Conservation (phyloP, 805 yeast species). For the Metschnikowia similis region DNA sequence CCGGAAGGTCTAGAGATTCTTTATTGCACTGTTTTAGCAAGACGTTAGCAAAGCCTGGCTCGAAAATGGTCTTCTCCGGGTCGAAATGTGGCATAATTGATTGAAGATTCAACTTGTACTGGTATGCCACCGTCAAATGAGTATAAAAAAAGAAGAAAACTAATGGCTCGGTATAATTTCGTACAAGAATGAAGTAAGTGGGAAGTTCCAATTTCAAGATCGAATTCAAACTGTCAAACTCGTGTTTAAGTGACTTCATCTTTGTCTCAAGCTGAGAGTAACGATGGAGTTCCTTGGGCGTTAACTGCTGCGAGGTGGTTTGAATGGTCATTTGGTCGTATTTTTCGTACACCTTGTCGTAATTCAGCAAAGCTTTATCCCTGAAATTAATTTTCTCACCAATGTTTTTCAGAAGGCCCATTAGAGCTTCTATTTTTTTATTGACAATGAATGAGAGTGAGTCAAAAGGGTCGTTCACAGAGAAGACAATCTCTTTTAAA, state of each 20-base stretch:
- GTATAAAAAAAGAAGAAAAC: slow-evolving; percentile 33
- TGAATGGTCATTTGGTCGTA: slow-evolving; percentile 28
- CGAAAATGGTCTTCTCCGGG: slow-evolving; percentile 1
- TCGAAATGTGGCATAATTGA: slow-evolving; percentile 13
- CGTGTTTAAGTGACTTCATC: slow-evolving; percentile 18
- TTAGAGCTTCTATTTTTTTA: slow-evolving; percentile 14
- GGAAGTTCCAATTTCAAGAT: slow-evolving; percentile 47
- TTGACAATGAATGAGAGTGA: slow-evolving; percentile 10
- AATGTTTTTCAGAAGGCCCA: slow-evolving; percentile 19
- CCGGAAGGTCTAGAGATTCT: background rate
- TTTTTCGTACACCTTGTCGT: slow-evolving; percentile 29
- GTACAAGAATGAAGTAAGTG: slow-evolving; percentile 30
- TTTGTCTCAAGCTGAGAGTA: slow-evolving; percentile 23
- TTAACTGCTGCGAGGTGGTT: slow-evolving; percentile 31
- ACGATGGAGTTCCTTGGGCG: slow-evolving; percentile 27
- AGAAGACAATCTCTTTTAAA: slow-evolving; percentile 12
- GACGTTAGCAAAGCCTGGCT: background rate
- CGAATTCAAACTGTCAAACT: slow-evolving; percentile 35
- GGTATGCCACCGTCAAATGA: slow-evolving; percentile 33
- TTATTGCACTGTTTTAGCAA: background rate
- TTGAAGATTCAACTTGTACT: slow-evolving; percentile 21
- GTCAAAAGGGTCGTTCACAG: slow-evolving; percentile 9
- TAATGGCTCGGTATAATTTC: slow-evolving; percentile 27
- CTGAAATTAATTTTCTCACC: slow-evolving; percentile 26
- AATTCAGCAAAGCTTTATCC: slow-evolving; percentile 33